Evolutionary conservation across 352 stramenopile genomes (phyloP).

Genomic region (Discostella stelligera): DNA sequence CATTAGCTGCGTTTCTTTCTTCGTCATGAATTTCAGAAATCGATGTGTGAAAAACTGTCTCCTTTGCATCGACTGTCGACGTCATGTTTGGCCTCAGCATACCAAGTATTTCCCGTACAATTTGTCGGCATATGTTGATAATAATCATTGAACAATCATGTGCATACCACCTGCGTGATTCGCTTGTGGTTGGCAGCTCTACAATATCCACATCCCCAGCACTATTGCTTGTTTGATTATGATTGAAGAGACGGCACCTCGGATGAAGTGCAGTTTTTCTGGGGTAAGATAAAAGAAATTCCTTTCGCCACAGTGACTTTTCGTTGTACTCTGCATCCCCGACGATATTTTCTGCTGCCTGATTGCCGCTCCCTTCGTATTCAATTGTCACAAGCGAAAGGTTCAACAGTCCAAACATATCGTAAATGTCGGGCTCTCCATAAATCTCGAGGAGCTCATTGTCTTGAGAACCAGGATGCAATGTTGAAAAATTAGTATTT

Average conservation of each 20-base stretch:
- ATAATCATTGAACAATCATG: conserved; percentile 79
- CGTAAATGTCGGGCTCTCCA: conserved; percentile 64
- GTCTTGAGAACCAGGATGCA: conserved; percentile 24
- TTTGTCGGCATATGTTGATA: conserved; percentile 74
- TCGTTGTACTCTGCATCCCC: conserved; percentile 40
- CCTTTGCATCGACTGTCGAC: conserved; percentile 21
- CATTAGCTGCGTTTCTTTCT: conserved; percentile 33
- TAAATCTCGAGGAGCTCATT: conserved; percentile 45
- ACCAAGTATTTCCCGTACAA: conserved; percentile 73
- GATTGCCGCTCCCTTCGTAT: conserved; percentile 75
- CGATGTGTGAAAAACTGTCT: conserved; percentile 26
- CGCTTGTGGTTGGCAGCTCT: conserved; percentile 50
- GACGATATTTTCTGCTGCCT: conserved; percentile 46
- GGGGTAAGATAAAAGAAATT: conserved; percentile 66
- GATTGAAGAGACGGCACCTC: conserved; percentile 32
- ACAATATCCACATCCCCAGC: conserved; percentile 14
- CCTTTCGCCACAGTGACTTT: conserved; percentile 68
- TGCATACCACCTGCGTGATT: conserved; percentile 72
- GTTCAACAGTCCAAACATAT: conserved; percentile 82
- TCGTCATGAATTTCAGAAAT: conserved; percentile 29
- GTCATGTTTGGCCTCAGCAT: conserved; percentile 58
- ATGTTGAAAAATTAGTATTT: conserved; percentile 32
- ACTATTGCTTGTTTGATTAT: conserved; percentile 18
- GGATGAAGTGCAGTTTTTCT: conserved; percentile 40
- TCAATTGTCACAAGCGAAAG: conserved; percentile 76